Percentiles rank a stretch among this genome's conserved stretches.
phyloP scores from a whole-genome alignment of 2,329 filamentous ascomycete species.

The Aspergillus arachidicola region DNA sequence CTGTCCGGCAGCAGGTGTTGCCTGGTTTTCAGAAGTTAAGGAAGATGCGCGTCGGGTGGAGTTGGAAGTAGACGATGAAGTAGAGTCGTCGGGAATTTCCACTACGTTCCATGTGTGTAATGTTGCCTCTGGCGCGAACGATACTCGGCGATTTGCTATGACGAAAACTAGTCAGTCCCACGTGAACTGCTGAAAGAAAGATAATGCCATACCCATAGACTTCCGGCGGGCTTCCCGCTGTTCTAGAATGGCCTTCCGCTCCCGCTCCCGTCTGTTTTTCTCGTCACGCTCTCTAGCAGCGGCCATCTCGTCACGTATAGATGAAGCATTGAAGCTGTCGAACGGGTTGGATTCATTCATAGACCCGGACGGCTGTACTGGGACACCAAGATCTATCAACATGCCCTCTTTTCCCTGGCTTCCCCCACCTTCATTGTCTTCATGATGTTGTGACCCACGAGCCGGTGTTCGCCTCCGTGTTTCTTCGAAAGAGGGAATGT shows the following conservation, averaged over 20 bases:
- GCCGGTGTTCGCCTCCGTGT: slow-evolving; percentile 44
- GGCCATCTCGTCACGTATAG: slow-evolving; percentile 56
- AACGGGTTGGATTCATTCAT: slow-evolving; percentile 53
- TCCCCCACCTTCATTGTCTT: slow-evolving; percentile 21
- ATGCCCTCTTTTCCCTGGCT: slow-evolving; percentile 33
- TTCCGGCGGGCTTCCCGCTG: slow-evolving; percentile 87
- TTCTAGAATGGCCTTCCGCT: slow-evolving; percentile 64
- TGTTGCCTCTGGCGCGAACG: slow-evolving; percentile 95
- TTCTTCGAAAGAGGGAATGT: slow-evolving; percentile 64
- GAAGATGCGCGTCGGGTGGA: slow-evolving; percentile 74
- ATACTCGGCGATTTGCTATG: slow-evolving; percentile 81
- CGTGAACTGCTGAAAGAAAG: background rate
- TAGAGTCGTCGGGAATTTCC: slow-evolving; percentile 85
- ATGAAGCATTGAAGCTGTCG: slow-evolving; percentile 44
- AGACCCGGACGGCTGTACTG: slow-evolving; percentile 33
- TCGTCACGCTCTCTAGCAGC: slow-evolving; percentile 71
- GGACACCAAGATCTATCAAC: slow-evolving; percentile 48
- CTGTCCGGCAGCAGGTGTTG: slow-evolving; percentile 47
- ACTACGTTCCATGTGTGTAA: slow-evolving; percentile 96
- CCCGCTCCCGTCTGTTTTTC: slow-evolving; percentile 60
- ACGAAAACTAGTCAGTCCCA: slow-evolving; percentile 21
- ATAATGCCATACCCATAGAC: slow-evolving; percentile 64
- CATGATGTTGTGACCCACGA: slow-evolving; percentile 31
- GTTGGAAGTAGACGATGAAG: slow-evolving; percentile 72
- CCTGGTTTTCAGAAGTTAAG: slow-evolving; percentile 42